These are phyloP conservation scores for Amylocarpus encephaloides DNA, from an alignment of 2,329 filamentous ascomycete species.

Conservation along the genomic window DNA sequence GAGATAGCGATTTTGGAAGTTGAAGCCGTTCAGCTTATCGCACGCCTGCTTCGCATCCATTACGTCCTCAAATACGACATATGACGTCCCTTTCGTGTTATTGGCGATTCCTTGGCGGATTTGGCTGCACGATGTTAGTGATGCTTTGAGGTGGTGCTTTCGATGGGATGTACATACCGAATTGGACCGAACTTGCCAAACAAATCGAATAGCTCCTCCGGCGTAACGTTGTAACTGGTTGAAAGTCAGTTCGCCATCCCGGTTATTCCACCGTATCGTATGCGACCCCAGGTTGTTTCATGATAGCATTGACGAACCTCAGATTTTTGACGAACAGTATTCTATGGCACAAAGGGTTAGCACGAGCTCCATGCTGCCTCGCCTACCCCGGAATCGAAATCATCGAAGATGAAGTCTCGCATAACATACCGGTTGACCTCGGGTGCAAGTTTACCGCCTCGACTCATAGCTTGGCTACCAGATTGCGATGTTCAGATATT, in stretches of 20 bases:
- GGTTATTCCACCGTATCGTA: not conserved
- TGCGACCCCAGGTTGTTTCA: not conserved
- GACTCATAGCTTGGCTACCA: constrained; percentile 75
- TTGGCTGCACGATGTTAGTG: constrained; percentile 56
- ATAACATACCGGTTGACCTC: constrained; percentile 90
- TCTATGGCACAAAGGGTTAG: constrained; percentile 44
- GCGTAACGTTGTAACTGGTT: constrained; percentile 91
- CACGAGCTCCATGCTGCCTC: constrained; percentile 3
- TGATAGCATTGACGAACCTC: constrained; percentile 53
- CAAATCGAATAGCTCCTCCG: constrained; percentile 96
- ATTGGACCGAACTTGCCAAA: constrained; percentile 97
- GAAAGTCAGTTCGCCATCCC: constrained; percentile 17
- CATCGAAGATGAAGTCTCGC: constrained; percentile 21
- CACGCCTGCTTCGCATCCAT: constrained; percentile 98
- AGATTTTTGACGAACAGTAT: constrained; percentile 99
- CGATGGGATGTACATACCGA: constrained; percentile 52
- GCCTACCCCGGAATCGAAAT: not conserved
- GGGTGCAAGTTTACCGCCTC: constrained; percentile 92
- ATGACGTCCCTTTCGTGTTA: constrained; percentile 97
- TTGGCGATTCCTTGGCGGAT: constrained; percentile 96
- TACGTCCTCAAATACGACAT: constrained; percentile 99
- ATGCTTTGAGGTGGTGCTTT: constrained; percentile 6
- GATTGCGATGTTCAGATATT: constrained; percentile 12
- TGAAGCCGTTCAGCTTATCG: constrained; percentile 99
- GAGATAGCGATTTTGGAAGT: constrained; percentile 98